Evolutionary conservation across 2,329 filamentous ascomycete species (phyloP).

Genomic region (Colletotrichum kahawae): DNA sequence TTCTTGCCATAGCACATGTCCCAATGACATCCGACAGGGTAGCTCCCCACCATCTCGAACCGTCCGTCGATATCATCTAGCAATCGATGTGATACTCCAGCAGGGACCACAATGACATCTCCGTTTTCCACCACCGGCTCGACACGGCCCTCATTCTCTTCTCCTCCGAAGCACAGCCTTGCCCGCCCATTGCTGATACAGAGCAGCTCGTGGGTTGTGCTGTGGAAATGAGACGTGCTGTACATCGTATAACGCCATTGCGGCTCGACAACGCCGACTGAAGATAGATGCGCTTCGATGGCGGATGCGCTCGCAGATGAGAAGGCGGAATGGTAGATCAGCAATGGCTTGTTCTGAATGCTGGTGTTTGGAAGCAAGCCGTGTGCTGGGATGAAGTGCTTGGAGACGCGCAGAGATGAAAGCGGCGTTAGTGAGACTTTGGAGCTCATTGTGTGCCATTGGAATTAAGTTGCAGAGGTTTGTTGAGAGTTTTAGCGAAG

Average conservation of each 20-base stretch:
- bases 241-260: slow-evolving; percentile 77
- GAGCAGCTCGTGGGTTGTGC: slow-evolving; percentile 70
- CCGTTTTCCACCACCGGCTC: slow-evolving; percentile 61
- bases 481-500: rapidly evolving
- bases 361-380: slow-evolving; percentile 67
- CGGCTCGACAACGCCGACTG: slow-evolving; percentile 59
- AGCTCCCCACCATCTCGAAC: slow-evolving; percentile 72
- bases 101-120: slow-evolving; percentile 69
- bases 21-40: slow-evolving; percentile 64
- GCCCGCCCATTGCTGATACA: slow-evolving; percentile 63
- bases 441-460: background rate
- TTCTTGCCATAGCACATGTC: slow-evolving; percentile 74
- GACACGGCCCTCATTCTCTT: slow-evolving; percentile 61
- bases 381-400: slow-evolving; percentile 63
- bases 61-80: slow-evolving; percentile 57
- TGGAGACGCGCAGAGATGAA: slow-evolving; percentile 58
- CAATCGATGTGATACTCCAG: slow-evolving; percentile 68
- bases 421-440: slow-evolving; percentile 34
- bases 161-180: slow-evolving; percentile 69
- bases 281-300: slow-evolving; percentile 61
- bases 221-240: slow-evolving; percentile 69
- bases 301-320: slow-evolving; percentile 45
- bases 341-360: slow-evolving; percentile 65
- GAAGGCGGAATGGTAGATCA: slow-evolving; percentile 70
- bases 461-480: background rate